A percentile compares a stretch with the other conserved stretches of the same genome.
Evolutionary conservation across 805 yeast species (phyloP).

Genomic region (Priceomyces castillae): DNA sequence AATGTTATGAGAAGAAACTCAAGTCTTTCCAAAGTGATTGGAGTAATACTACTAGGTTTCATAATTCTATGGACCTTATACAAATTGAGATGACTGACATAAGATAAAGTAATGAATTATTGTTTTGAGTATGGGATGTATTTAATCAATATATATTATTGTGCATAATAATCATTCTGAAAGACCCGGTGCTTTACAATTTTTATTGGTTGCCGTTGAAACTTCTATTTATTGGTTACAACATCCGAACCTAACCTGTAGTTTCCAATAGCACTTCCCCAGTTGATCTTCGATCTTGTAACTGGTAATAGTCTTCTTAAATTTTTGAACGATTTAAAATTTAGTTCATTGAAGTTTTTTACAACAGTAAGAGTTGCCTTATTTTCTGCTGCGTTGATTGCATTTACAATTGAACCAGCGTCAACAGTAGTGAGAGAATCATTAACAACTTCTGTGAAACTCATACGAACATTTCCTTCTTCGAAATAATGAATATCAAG

Average conservation of each 20-base stretch:
- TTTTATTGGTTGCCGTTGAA: no score
- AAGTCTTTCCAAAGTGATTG: constrained; percentile 38
- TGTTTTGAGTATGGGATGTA: not conserved
- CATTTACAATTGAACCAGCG: constrained; percentile 35
- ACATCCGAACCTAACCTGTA: constrained; percentile 85
- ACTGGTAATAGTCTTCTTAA: constrained; percentile 90
- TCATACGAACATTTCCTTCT: constrained; percentile 90
- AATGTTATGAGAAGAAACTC: constrained; percentile 42
- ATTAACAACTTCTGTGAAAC: constrained; percentile 35
- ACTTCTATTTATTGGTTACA: constrained; percentile 28
- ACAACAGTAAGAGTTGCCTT: constrained; percentile 58
- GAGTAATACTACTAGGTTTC: constrained; percentile 31
- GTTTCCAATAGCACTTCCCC: constrained; percentile 93
- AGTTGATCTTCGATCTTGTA: constrained; percentile 84
- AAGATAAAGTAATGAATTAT: not conserved
- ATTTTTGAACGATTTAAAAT: constrained; percentile 77
- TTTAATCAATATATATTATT: not conserved
- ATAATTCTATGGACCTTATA: constrained; percentile 38
- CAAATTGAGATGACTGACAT: constrained; percentile 25
- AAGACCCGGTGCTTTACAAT: no score
- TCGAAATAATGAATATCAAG: constrained; percentile 90
- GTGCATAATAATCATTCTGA: no score
- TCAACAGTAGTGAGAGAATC: constrained; percentile 21
- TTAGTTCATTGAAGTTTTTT: constrained; percentile 63
- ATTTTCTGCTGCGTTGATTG: constrained; percentile 57